phyloP scores from a whole-genome alignment of 768 basidiomycete species.

The Omphalotus guepiniiformis region DNA sequence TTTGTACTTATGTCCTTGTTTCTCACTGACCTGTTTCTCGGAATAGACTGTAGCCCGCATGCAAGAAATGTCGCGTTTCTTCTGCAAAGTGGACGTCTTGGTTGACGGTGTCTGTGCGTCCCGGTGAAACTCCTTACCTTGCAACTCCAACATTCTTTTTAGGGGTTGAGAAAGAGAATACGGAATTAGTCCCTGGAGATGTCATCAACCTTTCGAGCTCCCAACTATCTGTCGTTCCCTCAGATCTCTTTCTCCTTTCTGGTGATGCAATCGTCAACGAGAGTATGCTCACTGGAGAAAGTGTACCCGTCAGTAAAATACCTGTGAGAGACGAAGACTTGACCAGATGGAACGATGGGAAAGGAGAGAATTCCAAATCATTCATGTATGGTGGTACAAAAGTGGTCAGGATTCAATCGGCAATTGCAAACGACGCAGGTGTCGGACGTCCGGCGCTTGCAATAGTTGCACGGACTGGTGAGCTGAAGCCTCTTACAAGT shows the following conservation, averaged over 20 bases:
- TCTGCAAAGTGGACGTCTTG: slow-evolving; percentile 70
- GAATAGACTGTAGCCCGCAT: slow-evolving; percentile 86
- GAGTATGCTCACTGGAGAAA: slow-evolving; percentile 98
- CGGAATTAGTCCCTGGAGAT: slow-evolving; percentile 86
- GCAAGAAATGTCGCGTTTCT: slow-evolving; percentile 93
- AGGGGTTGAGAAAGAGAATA: slow-evolving; percentile 75
- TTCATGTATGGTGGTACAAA: slow-evolving; percentile 90
- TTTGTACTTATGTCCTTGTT: slow-evolving; percentile 4
- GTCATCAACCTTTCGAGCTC: slow-evolving; percentile 84
- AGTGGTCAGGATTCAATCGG: slow-evolving; percentile 79
- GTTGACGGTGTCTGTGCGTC: slow-evolving; percentile 68
- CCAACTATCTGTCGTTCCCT: slow-evolving; percentile 71
- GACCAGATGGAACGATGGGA: slow-evolving; percentile 60
- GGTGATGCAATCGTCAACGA: slow-evolving; percentile 99
- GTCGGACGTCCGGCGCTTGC: slow-evolving; percentile 65
- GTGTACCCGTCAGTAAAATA: slow-evolving; percentile 91
- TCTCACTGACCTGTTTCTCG: not conserved
- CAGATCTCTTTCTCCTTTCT: slow-evolving; percentile 87
- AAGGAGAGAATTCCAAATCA: slow-evolving; percentile 72
- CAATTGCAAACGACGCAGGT: slow-evolving; percentile 47
- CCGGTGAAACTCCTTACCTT: not conserved
- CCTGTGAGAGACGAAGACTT: slow-evolving; percentile 81
- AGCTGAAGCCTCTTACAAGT: slow-evolving; percentile 10
- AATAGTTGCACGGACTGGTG: slow-evolving; percentile 84
- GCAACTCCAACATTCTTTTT: slow-evolving; percentile 2